Base-by-base conservation (phyloP, 2,329 filamentous ascomycete genomes). In the Fusarium sp. region DNA sequence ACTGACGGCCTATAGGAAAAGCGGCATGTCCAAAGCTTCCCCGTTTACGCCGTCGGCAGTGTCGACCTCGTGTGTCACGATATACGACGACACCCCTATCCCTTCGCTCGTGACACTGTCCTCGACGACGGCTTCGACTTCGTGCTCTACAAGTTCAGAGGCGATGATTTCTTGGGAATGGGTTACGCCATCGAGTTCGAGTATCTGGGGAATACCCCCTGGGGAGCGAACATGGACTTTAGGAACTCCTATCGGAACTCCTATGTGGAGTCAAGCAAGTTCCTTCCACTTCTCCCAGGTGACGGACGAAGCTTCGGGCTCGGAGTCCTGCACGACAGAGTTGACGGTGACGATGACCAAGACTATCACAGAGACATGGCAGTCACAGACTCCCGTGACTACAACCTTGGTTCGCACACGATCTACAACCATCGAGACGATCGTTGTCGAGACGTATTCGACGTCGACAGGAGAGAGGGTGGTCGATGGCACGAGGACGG, bases 401-500 rank as follows among this genome's bases (percentile, higher is more conserved):
- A 59, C 67, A 16, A 77, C 68, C 2, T 20, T 79, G 45, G 45
- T 73, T 27, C 74, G 70, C 39, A 78, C 77, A 2, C 43, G 69
- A 59, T 67, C 76, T 18, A 71, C 71, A 5, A 79, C 71, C 3
- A 74, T 79, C 43, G 66, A 74, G 50, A 77, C 77, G 13, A 65
- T 75, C 23, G 58, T 79, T 6, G 67, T 77, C 54, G 77, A 79
- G 61, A 68, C 74, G 23, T 79, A 79, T 74, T 79, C 77, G 73
- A 79, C 77, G 10, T 76, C 66, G 67, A 79, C 72, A 7, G 76
- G 76, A 23, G 75, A 77, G 50, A 67, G 30, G 13, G 67, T 73
- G 27, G 54, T 76, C 35, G 64, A 56, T 11, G 75, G 69, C 5
- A 77, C 76, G 52, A 66, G 59, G 50, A 76, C 73, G 37, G 77